A percentile compares a stretch with the other conserved stretches of the same genome.
Conservation (phyloP, 805 yeast genomes). For the Candida nitratophila region DNA sequence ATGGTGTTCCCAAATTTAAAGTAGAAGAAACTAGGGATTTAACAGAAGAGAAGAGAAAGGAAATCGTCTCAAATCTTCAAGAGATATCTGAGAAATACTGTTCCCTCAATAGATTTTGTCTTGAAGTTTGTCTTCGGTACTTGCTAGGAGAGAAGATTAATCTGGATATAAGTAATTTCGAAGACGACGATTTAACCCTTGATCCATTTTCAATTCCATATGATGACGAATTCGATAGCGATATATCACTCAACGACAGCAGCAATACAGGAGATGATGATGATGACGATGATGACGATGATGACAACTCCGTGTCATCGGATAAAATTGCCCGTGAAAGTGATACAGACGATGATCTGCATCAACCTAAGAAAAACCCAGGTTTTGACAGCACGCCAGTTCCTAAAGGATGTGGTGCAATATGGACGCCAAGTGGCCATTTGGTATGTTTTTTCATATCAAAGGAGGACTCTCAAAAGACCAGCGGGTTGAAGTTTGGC, state of each 20-base stretch:
- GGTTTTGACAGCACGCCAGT: slow-evolving; percentile 76
- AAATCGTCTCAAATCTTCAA: slow-evolving; percentile 43
- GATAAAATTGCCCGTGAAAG: slow-evolving; percentile 7
- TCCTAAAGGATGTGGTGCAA: slow-evolving; percentile 91
- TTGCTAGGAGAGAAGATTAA: slow-evolving; percentile 75
- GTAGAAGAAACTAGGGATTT: slow-evolving; percentile 80
- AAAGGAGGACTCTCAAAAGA: slow-evolving; percentile 34
- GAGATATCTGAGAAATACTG: slow-evolving; percentile 54
- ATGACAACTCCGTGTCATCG: slow-evolving; percentile 15
- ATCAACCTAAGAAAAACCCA: slow-evolving; percentile 15
- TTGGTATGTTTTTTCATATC: slow-evolving; percentile 78
- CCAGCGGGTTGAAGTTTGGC: slow-evolving; percentile 39
- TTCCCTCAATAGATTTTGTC: slow-evolving; percentile 53
- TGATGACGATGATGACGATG: slow-evolving; percentile 18
- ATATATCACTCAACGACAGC: slow-evolving; percentile 6
- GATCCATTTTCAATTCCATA: slow-evolving; percentile 25
- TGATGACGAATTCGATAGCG: slow-evolving; percentile 17
- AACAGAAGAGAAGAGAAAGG: slow-evolving; percentile 37
- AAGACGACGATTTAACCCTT: slow-evolving; percentile 17
- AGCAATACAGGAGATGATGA: slow-evolving; percentile 12
- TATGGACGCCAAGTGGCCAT: slow-evolving; percentile 75
- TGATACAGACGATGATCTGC: slow-evolving; percentile 17
- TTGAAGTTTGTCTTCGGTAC: slow-evolving; percentile 73
- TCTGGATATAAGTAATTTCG: slow-evolving; percentile 29
- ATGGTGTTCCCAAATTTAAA: slow-evolving; percentile 41